Percentiles rank a stretch among this genome's conserved stretches.
Evolutionary conservation across 2,329 filamentous ascomycete genomes (phyloP).

Genomic region (Pestalotiopsis sp.): DNA sequence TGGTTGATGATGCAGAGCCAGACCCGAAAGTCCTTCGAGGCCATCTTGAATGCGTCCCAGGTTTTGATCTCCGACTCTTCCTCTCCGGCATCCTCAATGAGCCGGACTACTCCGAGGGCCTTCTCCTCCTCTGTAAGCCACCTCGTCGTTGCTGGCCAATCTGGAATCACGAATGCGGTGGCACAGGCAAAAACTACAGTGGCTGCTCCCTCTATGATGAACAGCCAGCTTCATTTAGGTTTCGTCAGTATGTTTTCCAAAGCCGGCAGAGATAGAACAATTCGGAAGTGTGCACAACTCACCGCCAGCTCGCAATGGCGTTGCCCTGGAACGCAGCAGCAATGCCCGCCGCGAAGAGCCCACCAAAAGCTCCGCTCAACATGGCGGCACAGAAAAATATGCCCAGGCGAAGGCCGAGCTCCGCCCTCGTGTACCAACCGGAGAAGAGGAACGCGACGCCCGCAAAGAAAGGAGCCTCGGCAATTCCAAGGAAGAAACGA

Average conservation of each 20-base stretch:
- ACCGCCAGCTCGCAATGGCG: constrained; percentile 51
- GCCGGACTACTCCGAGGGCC: constrained; percentile 12
- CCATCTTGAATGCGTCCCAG: constrained; percentile 27
- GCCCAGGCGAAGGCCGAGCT: constrained; percentile 54
- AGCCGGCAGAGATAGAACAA: too few relatives aligned
- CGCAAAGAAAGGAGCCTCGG: constrained; percentile 47
- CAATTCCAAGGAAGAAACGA: constrained; percentile 42
- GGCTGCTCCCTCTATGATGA: constrained; percentile 11
- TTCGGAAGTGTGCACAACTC: constrained; percentile 28
- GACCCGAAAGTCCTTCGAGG: constrained; percentile 26
- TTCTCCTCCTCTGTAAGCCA: constrained; percentile 4
- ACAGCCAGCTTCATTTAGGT: neutral
- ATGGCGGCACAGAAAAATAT: constrained; percentile 59
- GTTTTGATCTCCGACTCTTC: constrained; percentile 24
- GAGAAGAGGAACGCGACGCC: constrained; percentile 54
- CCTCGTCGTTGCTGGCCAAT: constrained; percentile 4
- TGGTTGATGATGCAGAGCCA: constrained; percentile 30
- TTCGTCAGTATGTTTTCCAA: neutral
- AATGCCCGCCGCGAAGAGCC: constrained; percentile 53
- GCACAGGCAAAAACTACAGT: neutral
- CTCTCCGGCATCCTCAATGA: constrained; percentile 21
- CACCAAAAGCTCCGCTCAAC: constrained; percentile 61
- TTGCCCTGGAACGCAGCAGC: constrained; percentile 53
- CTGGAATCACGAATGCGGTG: constrained; percentile 7
- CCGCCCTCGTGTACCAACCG: constrained; percentile 58